These are phyloP conservation scores for Fusarium sp. DNA, from an alignment of 2,329 filamentous ascomycete species.

Conservation along the genomic window DNA sequence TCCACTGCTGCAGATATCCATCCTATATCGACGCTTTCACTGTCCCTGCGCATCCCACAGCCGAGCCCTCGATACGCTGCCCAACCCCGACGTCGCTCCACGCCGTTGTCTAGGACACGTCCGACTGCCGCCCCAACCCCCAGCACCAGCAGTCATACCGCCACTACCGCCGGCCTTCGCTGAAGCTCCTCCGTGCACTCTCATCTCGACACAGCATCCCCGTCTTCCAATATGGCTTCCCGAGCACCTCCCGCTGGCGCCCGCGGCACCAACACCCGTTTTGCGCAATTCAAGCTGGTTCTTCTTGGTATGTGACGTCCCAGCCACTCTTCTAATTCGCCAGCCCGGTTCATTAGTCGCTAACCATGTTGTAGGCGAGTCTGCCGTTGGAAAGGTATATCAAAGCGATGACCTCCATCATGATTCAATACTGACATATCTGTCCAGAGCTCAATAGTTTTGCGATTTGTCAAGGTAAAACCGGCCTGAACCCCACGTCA, in stretches of 20 bases:
- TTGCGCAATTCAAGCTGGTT: slow-evolving; percentile 99
- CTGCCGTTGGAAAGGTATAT: slow-evolving; percentile 94
- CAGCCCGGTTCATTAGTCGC: slow-evolving; percentile 37
- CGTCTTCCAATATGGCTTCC: slow-evolving; percentile 77
- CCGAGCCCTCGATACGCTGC: slow-evolving; percentile 20
- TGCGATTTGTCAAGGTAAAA: slow-evolving; percentile 95
- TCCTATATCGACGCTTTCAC: slow-evolving; percentile 19
- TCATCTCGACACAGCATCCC: slow-evolving; percentile 43
- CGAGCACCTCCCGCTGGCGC: slow-evolving; percentile 75
- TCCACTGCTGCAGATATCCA: slow-evolving; percentile 3
- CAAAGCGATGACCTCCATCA: slow-evolving; percentile 4
- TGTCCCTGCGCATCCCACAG: slow-evolving; percentile 15
- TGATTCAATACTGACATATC: slow-evolving; percentile 33
- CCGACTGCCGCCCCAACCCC: slow-evolving; percentile 38
- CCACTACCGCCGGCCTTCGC: slow-evolving; percentile 32
- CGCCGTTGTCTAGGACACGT: slow-evolving; percentile 43
- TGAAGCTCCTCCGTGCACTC: slow-evolving; percentile 28
- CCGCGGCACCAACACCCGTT: slow-evolving; percentile 80
- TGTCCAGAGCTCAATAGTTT: slow-evolving; percentile 89
- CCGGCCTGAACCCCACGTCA: neutral
- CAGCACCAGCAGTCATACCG: slow-evolving; percentile 39
- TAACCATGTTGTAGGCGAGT: slow-evolving; percentile 80
- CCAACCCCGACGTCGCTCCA: slow-evolving; percentile 35
- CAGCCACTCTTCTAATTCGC: slow-evolving; percentile 16
- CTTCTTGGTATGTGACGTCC: slow-evolving; percentile 78